Conservation (phyloP, 202 grass and related monocot genomes). For the Zoysia matrella region DNA sequence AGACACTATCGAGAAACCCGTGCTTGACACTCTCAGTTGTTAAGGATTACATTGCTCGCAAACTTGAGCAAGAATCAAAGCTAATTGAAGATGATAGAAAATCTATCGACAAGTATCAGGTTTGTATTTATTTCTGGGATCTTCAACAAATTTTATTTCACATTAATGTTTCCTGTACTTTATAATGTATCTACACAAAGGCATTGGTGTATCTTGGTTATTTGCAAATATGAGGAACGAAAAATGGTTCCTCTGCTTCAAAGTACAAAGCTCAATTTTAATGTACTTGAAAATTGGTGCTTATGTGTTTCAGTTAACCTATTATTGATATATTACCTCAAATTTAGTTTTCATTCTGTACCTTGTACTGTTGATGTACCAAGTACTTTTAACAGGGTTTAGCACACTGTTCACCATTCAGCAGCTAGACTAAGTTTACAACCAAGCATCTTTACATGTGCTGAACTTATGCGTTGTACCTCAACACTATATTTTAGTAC, state of each 20-base stretch:
- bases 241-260: neutral
- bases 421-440: conserved; percentile 13
- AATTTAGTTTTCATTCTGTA: neutral
- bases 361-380: neutral
- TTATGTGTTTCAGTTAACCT: neutral
- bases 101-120: conserved; percentile 96
- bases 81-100: conserved; percentile 92
- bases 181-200: neutral
- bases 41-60: conserved; percentile 97
- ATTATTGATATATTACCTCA: conserved; percentile 9
- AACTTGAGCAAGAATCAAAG: conserved; percentile 96
- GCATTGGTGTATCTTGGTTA: conserved; percentile 28
- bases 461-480: neutral
- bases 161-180: neutral
- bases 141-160: neutral
- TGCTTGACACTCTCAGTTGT: conserved; percentile 89
- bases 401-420: neutral
- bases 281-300: neutral
- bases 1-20: conserved; percentile 90
- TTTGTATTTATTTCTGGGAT: conserved; percentile 44
- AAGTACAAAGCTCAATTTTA: conserved; percentile 1
- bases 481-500: conserved; percentile 4
- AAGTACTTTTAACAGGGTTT: neutral
- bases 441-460: conserved; percentile 7
- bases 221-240: neutral